Evolutionary conservation across 768 basidiomycete species (phyloP), one percentile per base, ranked within the genome.

Genomic region (Mycena rebaudengoi): DNA sequence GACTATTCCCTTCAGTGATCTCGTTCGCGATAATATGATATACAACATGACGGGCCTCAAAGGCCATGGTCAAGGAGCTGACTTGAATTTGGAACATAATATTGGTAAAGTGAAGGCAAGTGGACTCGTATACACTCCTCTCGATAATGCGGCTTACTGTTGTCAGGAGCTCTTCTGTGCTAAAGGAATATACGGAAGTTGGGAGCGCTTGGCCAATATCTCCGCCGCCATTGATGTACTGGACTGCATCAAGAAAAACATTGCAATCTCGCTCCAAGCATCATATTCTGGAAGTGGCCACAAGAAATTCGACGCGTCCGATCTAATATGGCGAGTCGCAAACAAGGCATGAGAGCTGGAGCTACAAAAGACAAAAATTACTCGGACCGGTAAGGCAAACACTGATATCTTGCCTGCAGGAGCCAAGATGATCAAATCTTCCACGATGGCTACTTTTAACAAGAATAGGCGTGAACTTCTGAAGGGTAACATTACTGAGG

Each of bases 41-140:
- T 53, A 80, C 13, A 77, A 78, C 26, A 21, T 69, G 0, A 28
- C 25, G 2, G 70, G 73, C 0, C 45, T 75, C 0, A 51, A 70
- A 13, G 75, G 74, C 1, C 76, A 79, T 49, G 65, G 59, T 0
- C 77, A 79, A 74, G 66, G 64, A 0, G 70, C 78, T 8, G 75
- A 81, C 32, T 10, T 75, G 1, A 80, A 82, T 48, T 78, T 80
- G 2, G 75, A 81, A 39, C 79, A 82, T 62, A 48, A 73, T 2
- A 79, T 80, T 35, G 46, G 72, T 0, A 66, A 74, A 43, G 40
- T 79, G 0, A 80, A 78, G 75, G 74, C 75, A 3, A 3, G 29
- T 30, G n/a, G n/a, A n/a, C n/a, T n/a, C n/a, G n/a, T n/a, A n/a
- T n/a, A n/a, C n/a, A n/a, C n/a, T n/a, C n/a, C n/a, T 4, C 13